Evolutionary conservation across 345 rosid species (phyloP).

Genomic region (Ceriops zippeliana): DNA sequence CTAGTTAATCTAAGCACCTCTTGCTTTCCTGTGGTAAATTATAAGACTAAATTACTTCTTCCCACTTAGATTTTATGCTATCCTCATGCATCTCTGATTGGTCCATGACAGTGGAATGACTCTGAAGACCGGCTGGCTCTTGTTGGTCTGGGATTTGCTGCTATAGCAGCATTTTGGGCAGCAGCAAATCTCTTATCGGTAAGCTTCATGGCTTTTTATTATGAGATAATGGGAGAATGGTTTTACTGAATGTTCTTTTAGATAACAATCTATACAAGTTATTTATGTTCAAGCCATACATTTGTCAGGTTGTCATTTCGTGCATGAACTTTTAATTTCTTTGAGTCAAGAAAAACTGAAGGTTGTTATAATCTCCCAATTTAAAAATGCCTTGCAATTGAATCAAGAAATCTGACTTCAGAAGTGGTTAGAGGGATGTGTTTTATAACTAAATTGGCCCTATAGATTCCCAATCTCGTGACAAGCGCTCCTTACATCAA

Average conservation of each 20-base stretch:
- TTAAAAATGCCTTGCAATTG: slow-evolving; percentile 1
- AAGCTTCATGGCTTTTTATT: slow-evolving; percentile 15
- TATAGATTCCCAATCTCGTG: background rate
- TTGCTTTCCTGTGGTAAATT: background rate
- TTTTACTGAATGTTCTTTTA: background rate
- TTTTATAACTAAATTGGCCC: too few species aligned
- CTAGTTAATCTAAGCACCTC: background rate
- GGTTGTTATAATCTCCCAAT: background rate
- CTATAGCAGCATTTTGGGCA: slow-evolving; percentile 66
- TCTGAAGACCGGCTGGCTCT: slow-evolving; percentile 79
- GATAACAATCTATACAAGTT: background rate
- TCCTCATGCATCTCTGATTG: background rate
- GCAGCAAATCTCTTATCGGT: slow-evolving; percentile 67
- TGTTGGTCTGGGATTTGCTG: slow-evolving; percentile 76
- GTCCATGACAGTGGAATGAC: slow-evolving; percentile 57
- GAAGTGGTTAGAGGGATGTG: too few species aligned
- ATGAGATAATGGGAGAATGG: background rate
- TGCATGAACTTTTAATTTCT: too few species aligned
- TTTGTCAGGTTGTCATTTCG: too few species aligned
- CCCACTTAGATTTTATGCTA: background rate
- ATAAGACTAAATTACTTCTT: background rate
- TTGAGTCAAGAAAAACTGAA: background rate
- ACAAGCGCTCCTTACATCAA: background rate
- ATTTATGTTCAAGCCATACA: too few species aligned
- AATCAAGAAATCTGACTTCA: slow-evolving; percentile 2